Evolutionary conservation across 2,329 filamentous ascomycete genomes (phyloP), one percentile per base, ranked within the genome.

Genomic region (Aspergillus ibericus): DNA sequence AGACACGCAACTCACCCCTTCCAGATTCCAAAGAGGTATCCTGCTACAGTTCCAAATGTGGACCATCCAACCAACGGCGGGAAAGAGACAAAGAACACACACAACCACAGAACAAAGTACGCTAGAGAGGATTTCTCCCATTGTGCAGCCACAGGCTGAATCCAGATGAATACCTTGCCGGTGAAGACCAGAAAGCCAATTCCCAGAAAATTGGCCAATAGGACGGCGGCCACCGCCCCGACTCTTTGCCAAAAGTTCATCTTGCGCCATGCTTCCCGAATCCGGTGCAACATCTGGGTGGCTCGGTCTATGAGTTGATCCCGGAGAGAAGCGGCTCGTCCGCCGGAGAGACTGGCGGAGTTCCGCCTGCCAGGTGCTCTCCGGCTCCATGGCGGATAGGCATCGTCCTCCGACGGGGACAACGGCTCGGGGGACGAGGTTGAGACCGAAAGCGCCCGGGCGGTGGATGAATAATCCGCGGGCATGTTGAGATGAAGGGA

Each of bases 61-160:
- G 88, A 91, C 80, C 96, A 96, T 13, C 93, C 93, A 63, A 97
- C 88, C 67, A 96, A 76, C 2, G 93, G 93, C 18, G 93, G 93
- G 74, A 96, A 96, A 2, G 88, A 91, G 15, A 92, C 89, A 40
- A 84, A 72, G 72, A 93, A 92, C 35, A 90, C 88, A 66, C 91
- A 79, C 32, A 84, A 73, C 85, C 92, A 96, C 38, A 95, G 81
- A 51, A 97, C 84, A 60, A 87, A 75, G 80, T 87, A 90, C 44
- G 92, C 93, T 53, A 83, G 87, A 0, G 81, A 83, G 5, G 92
- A 79, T 29, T 85, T 82, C 69, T 91, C 86, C 92, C 92, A 97
- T 63, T 84, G 83, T 72, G 87, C 82, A 20, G 93, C 91, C 12
- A 87, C 76, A 6, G 92, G 91, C 12, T 82, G 84, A 55, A 98